Percentiles rank a stretch among this genome's conserved stretches.
phyloP scores from a whole-genome alignment of 2,329 filamentous ascomycete genomes.

The Hysterium pulicare region DNA sequence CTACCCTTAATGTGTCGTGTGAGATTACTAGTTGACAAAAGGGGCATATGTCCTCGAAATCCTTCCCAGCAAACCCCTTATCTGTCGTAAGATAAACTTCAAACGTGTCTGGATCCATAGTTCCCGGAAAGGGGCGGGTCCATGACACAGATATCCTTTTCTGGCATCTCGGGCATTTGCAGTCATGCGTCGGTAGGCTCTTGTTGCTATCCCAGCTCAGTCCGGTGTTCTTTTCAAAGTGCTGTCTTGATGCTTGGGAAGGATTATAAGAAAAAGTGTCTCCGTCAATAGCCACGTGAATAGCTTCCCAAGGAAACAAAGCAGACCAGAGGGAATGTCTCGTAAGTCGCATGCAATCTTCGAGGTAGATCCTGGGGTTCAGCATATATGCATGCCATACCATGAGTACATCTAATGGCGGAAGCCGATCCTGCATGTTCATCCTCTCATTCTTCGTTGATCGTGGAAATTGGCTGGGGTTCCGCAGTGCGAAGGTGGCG shows the following conservation, averaged over 20 bases:
- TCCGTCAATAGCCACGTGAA: slow-evolving; percentile 49
- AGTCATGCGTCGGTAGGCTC: slow-evolving; percentile 46
- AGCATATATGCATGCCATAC: slow-evolving; percentile 78
- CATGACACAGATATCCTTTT: slow-evolving; percentile 50
- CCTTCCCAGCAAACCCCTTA: slow-evolving; percentile 58
- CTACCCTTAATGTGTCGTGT: slow-evolving; percentile 58
- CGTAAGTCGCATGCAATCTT: slow-evolving; percentile 65
- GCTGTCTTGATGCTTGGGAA: slow-evolving; percentile 40
- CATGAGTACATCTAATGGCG: slow-evolving; percentile 64
- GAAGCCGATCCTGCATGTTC: not conserved
- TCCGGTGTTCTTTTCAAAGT: slow-evolving; percentile 50
- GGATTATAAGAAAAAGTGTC: slow-evolving; percentile 56
- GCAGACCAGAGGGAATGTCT: slow-evolving; percentile 57
- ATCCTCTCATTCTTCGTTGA: slow-evolving; percentile 30
- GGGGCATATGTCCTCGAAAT: slow-evolving; percentile 51
- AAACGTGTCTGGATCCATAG: slow-evolving; percentile 3
- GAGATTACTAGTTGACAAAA: slow-evolving; percentile 51
- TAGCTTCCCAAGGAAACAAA: slow-evolving; percentile 61
- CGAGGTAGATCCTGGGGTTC: slow-evolving; percentile 70
- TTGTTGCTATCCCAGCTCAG: slow-evolving; percentile 59
- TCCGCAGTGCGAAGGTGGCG: not conserved
- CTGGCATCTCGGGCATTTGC: slow-evolving; percentile 58
- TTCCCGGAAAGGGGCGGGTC: slow-evolving; percentile 47
- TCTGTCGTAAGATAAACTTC: slow-evolving; percentile 43
- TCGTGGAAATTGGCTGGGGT: not conserved